Evolutionary conservation across 1,284 basidiomycete species (phyloP).

Genomic region (Rhodotorula sp.): DNA sequence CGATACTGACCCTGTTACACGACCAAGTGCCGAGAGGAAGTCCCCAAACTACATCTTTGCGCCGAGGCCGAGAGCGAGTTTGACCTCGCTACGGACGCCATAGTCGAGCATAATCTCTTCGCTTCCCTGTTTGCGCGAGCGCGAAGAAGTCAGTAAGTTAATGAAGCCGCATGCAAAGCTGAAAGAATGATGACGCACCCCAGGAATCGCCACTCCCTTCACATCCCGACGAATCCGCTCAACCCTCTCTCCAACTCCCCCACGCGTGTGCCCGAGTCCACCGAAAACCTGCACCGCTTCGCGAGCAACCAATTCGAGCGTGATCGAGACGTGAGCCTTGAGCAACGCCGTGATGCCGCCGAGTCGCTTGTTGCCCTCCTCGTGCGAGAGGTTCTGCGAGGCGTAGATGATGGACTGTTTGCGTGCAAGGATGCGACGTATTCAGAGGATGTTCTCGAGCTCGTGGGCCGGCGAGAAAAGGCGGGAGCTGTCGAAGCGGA

Average conservation of each 20-base stretch:
- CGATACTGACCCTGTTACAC: too few relatives aligned
- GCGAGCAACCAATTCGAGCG: constrained; percentile 38
- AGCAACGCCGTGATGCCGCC: constrained; percentile 46
- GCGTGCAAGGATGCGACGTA: too few relatives aligned
- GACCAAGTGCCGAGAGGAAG: too few relatives aligned
- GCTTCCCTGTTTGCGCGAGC: background rate
- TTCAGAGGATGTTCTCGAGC: too few relatives aligned
- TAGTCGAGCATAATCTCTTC: constrained; percentile 41
- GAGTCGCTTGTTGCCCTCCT: constrained; percentile 31
- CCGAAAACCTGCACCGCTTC: constrained; percentile 45
- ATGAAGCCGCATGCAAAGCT: background rate
- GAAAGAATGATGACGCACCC: background rate
- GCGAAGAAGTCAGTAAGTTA: background rate
- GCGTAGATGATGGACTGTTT: constrained; percentile 37
- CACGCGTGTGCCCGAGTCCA: constrained; percentile 41
- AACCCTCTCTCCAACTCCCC: constrained; percentile 42
- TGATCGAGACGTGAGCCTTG: constrained; percentile 43
- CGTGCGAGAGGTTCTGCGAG: constrained; percentile 25
- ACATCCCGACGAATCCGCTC: constrained; percentile 39
- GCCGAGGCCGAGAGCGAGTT: constrained; percentile 12
- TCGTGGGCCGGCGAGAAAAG: background rate
- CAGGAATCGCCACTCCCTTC: constrained; percentile 30
- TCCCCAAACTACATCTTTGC: constrained; percentile 19
- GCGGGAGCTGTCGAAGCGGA: background rate
- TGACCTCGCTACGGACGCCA: constrained; percentile 35